Evolutionary conservation across 257 asterid genomes (phyloP).

Genomic region (Lycium ferocissimum): DNA sequence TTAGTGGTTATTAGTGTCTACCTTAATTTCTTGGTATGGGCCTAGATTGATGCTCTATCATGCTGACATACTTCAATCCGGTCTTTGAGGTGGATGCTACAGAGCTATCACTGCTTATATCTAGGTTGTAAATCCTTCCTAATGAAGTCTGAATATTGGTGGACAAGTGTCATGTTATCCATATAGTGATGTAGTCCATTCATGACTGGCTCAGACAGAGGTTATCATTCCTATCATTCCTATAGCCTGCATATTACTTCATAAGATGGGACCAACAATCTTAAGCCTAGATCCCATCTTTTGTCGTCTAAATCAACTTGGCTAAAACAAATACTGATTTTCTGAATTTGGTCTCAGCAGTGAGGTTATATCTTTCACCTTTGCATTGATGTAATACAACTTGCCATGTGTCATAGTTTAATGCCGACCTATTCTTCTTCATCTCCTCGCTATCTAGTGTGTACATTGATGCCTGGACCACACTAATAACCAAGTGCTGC

Average conservation of each 20-base stretch:
- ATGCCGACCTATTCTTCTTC: background rate
- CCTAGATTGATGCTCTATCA: background rate
- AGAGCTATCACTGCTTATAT: background rate
- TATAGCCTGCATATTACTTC: background rate
- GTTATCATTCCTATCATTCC: background rate
- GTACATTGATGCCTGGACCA: slow-evolving; percentile 20
- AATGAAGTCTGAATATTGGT: slow-evolving; percentile 6
- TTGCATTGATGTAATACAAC: background rate
- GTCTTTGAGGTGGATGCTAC: background rate
- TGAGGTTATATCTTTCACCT: background rate
- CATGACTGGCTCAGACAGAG: background rate
- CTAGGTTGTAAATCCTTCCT: background rate
- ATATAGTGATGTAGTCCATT: background rate
- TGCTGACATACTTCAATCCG: background rate
- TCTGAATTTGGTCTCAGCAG: background rate
- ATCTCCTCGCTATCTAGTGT: background rate
- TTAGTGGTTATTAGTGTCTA: background rate
- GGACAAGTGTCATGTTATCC: background rate
- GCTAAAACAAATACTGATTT: background rate
- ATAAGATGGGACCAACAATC: background rate
- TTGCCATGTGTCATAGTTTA: background rate
- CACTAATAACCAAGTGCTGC: background rate
- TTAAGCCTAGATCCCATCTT: background rate
- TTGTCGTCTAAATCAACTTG: background rate
- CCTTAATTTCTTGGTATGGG: background rate